A percentile compares a stretch with the other conserved stretches of the same genome.
Evolutionary conservation across 257 asterid species (phyloP).

Genomic region (Salvia rosmarinus): DNA sequence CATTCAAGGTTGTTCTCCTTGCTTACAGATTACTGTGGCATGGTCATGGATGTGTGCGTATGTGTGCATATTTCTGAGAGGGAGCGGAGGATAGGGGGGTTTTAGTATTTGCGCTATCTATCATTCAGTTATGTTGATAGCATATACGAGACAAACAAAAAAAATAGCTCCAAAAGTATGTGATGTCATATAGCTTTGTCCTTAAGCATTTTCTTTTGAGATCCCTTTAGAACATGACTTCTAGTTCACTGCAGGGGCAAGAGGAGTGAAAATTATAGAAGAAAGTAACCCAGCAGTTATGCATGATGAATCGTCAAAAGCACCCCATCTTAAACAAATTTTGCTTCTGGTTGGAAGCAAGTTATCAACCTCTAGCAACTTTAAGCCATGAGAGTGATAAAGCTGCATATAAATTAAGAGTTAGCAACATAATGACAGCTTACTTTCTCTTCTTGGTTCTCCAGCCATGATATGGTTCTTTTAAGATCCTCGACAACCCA

Average conservation of each 20-base stretch:
- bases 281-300: neutral
- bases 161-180: neutral
- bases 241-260: neutral
- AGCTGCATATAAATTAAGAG: slow-evolving; percentile 18
- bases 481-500: slow-evolving; percentile 86
- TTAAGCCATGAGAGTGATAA: slow-evolving; percentile 14
- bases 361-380: slow-evolving; percentile 27
- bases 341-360: slow-evolving; percentile 3
- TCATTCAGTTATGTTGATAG: neutral
- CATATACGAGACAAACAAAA: neutral
- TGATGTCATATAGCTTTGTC: neutral
- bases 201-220: neutral
- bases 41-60: too few species aligned
- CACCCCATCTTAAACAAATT: neutral
- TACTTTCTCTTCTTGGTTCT: slow-evolving; percentile 89
- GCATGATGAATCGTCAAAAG: neutral
- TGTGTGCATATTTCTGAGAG: too few species aligned
- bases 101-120: too few species aligned
- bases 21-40: too few species aligned
- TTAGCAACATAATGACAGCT: slow-evolving; percentile 30
- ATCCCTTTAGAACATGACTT: neutral
- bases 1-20: neutral
- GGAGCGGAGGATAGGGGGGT: too few species aligned
- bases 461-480: slow-evolving; percentile 81
- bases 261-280: neutral